phyloP scores from a whole-genome alignment of 345 rosid genomes.

The Jatropha curcas region DNA sequence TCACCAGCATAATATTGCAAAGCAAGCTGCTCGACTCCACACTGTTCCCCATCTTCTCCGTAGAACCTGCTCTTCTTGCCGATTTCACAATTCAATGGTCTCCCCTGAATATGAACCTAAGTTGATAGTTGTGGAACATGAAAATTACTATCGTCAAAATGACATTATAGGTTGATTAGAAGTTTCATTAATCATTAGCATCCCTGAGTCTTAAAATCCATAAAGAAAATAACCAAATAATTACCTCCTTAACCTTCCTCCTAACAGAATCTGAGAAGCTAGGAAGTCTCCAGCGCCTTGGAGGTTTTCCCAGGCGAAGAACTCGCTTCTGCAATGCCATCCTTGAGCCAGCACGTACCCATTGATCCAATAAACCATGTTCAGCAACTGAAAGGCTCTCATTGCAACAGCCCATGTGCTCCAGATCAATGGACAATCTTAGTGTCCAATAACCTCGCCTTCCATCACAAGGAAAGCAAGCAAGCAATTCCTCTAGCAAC shows the following conservation, averaged over 20 bases:
- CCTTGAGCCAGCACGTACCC: slow-evolving; percentile 95
- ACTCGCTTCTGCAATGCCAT: slow-evolving; percentile 77
- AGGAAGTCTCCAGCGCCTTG: slow-evolving; percentile 95
- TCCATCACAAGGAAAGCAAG: slow-evolving; percentile 58
- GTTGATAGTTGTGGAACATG: slow-evolving; percentile 8
- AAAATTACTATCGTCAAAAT: slow-evolving; percentile 1
- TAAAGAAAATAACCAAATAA: slow-evolving; percentile 2
- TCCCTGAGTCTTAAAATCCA: slow-evolving; percentile 16
- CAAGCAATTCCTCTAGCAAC: slow-evolving; percentile 61
- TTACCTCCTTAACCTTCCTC: slow-evolving; percentile 72
- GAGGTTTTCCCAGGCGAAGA: slow-evolving; percentile 87
- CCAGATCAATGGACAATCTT: slow-evolving; percentile 83
- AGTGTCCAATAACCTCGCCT: slow-evolving; percentile 96
- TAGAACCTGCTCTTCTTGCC: slow-evolving; percentile 80
- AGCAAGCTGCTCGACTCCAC: slow-evolving; percentile 95
- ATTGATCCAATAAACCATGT: slow-evolving; percentile 72
- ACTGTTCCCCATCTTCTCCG: slow-evolving; percentile 87
- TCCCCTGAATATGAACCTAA: slow-evolving; percentile 80
- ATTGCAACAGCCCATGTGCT: slow-evolving; percentile 64
- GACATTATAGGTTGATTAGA: not conserved
- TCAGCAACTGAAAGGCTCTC: slow-evolving; percentile 86
- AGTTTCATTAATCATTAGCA: slow-evolving; percentile 14
- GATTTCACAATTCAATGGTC: slow-evolving; percentile 77
- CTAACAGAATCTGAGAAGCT: slow-evolving; percentile 49
- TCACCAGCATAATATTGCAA: slow-evolving; percentile 79